Evolutionary conservation across 768 basidiomycete genomes (phyloP).

Genomic region (Cyathus striatus): DNA sequence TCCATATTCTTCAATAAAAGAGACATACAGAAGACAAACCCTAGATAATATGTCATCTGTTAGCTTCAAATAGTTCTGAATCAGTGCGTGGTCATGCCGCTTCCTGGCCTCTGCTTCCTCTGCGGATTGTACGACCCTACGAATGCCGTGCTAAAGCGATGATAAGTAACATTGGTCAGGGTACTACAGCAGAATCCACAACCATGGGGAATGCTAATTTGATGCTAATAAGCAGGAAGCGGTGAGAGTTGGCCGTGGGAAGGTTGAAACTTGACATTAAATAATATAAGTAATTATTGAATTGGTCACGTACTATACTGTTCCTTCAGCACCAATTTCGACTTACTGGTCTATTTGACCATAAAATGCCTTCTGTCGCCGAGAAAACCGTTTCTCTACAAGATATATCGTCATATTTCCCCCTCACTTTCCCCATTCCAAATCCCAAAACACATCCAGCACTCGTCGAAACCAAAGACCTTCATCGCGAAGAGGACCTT

Average conservation of each 20-base stretch:
- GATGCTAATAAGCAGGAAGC: background rate
- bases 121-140: conserved; percentile 50
- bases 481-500: conserved; percentile 91
- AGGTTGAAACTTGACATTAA: no score
- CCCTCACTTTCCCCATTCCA: conserved; percentile 82
- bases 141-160: conserved; percentile 50
- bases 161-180: conserved; percentile 1
- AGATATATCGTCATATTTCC: conserved; percentile 55
- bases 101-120: conserved; percentile 65
- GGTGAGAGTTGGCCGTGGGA: no score
- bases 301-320: no score
- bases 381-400: conserved; percentile 43
- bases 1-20: conserved; percentile 7
- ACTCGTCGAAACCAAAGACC: conserved; percentile 68
- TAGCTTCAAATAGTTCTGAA: conserved; percentile 69
- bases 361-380: conserved; percentile 54
- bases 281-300: no score
- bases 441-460: conserved; percentile 73
- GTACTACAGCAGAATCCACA: conserved; percentile 5
- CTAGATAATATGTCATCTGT: conserved; percentile 58
- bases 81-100: conserved; percentile 67
- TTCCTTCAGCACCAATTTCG: no score
- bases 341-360: background rate
- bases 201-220: background rate
- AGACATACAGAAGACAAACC: conserved; percentile 33